Evolutionary conservation across 2,329 filamentous ascomycete genomes (phyloP).

Genomic region (Metarhizium guizhouense): DNA sequence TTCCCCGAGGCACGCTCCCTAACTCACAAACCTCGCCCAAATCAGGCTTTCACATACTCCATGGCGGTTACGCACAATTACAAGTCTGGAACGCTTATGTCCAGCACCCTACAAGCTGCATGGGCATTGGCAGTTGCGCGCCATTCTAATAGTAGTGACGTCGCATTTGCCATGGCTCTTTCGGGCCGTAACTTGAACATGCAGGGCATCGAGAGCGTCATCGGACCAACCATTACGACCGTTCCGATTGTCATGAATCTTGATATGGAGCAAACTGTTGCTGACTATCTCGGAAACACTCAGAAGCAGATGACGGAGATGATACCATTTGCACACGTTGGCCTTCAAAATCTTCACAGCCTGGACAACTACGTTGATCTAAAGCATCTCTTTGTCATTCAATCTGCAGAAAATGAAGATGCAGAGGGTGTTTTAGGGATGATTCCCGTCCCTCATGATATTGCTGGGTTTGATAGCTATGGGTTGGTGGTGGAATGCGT

Average conservation of each 20-base stretch:
- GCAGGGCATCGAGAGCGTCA: slow-evolving; percentile 11
- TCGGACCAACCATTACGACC: slow-evolving; percentile 28
- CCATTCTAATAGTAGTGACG: slow-evolving; percentile 20
- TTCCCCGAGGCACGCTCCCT: too few species aligned
- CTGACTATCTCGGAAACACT: slow-evolving; percentile 5
- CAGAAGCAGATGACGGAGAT: slow-evolving; percentile 11
- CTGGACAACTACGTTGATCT: slow-evolving; percentile 19
- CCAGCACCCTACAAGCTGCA: too few species aligned
- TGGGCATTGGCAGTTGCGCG: slow-evolving; percentile 25
- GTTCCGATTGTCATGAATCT: slow-evolving; percentile 30
- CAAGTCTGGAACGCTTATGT: slow-evolving; percentile 18
- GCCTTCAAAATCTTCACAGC: slow-evolving; percentile 9
- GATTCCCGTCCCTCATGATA: too few species aligned
- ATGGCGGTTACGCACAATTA: background rate
- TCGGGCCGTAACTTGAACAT: slow-evolving; percentile 25
- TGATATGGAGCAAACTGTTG: slow-evolving; percentile 13
- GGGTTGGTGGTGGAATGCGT: too few species aligned
- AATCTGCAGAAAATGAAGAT: background rate
- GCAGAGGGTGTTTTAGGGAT: background rate
- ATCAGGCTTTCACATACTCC: too few species aligned
- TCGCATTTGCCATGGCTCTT: slow-evolving; percentile 33
- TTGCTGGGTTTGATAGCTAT: too few species aligned
- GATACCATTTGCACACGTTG: slow-evolving; percentile 12
- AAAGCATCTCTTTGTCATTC: slow-evolving; percentile 14
- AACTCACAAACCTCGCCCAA: too few species aligned